Conservation (phyloP, 495 filamentous ascomycete genomes). For the Staphylotrichum longicolle region DNA sequence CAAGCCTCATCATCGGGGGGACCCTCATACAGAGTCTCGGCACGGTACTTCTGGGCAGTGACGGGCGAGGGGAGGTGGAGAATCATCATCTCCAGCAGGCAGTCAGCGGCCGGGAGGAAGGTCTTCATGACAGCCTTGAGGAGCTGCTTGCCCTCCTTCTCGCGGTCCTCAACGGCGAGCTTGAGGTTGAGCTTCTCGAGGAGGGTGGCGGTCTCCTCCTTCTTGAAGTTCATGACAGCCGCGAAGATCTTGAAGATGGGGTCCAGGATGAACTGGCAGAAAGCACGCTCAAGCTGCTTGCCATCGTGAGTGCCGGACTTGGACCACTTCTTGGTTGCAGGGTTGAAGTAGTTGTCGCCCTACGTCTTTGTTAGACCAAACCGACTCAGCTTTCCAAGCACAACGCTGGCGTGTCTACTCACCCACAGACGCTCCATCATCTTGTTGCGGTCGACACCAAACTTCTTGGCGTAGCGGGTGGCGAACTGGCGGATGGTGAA, state of each 20-base stretch:
- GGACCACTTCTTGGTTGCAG: constrained; percentile 99
- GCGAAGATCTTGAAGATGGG: constrained; percentile 99
- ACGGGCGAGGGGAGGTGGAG: constrained; percentile 96
- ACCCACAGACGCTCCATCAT: constrained; percentile 99
- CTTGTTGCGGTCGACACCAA: constrained; percentile 98
- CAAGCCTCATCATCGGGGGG: constrained; percentile 85
- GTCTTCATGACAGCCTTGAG: constrained; percentile 98
- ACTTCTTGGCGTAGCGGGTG: constrained; percentile 96
- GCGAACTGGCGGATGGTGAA: constrained; percentile 99
- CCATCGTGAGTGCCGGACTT: constrained; percentile 77
- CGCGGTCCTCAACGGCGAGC: constrained; percentile 79
- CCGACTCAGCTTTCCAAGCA: too few species aligned
- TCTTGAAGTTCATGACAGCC: constrained; percentile 97
- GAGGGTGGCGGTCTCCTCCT: constrained; percentile 80
- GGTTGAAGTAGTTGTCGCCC: constrained; percentile 99
- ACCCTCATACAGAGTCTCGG: constrained; percentile 98
- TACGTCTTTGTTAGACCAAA: constrained; percentile 29
- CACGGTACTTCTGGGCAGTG: constrained; percentile 96
- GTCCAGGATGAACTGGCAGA: constrained; percentile 98
- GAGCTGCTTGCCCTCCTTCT: constrained; percentile 92
- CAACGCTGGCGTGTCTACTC: constrained; percentile 30
- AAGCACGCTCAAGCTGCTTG: constrained; percentile 90
- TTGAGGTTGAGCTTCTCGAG: constrained; percentile 91
- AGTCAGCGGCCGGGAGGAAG: constrained; percentile 96
- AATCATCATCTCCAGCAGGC: constrained; percentile 99